Conservation (phyloP, 1,139 yeast species). For the Suhomyces bolitotheri region DNA sequence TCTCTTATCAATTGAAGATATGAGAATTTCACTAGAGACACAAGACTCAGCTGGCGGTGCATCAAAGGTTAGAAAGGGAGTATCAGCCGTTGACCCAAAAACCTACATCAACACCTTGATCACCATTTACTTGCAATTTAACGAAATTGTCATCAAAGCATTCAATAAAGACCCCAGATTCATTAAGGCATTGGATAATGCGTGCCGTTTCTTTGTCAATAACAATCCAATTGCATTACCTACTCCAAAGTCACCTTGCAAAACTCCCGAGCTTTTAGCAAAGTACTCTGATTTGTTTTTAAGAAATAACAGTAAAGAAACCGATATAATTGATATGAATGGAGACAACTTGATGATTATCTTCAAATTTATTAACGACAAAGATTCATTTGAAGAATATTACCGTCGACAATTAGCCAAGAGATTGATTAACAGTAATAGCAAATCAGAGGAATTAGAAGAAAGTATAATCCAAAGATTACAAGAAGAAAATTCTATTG, state of each 20-base stretch:
- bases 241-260: constrained; percentile 45
- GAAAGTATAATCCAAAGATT: constrained; percentile 81
- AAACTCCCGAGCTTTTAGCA: constrained; percentile 90
- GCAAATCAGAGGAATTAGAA: constrained; percentile 83
- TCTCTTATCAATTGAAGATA: constrained; percentile 61
- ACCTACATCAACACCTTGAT: constrained; percentile 77
- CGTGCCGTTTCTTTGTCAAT: constrained; percentile 85
- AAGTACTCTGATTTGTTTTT: constrained; percentile 83
- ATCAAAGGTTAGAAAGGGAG: constrained; percentile 23
- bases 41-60: constrained; percentile 16
- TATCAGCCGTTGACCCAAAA: constrained; percentile 62
- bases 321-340: constrained; percentile 71
- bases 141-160: constrained; percentile 64
- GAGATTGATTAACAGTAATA: constrained; percentile 81
- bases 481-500: constrained; percentile 88
- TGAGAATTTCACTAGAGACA: constrained; percentile 48
- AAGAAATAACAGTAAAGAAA: constrained; percentile 70
- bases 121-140: constrained; percentile 65
- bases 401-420: constrained; percentile 88
- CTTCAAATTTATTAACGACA: constrained; percentile 87
- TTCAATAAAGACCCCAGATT: constrained; percentile 77
- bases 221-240: constrained; percentile 79
- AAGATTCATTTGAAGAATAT: constrained; percentile 92
- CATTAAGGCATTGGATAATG: constrained; percentile 85
- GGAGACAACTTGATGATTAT: constrained; percentile 83